Evolutionary conservation across 768 basidiomycete species (phyloP), one percentile per base, ranked within the genome.

Genomic region (Pleurotus platypus): DNA sequence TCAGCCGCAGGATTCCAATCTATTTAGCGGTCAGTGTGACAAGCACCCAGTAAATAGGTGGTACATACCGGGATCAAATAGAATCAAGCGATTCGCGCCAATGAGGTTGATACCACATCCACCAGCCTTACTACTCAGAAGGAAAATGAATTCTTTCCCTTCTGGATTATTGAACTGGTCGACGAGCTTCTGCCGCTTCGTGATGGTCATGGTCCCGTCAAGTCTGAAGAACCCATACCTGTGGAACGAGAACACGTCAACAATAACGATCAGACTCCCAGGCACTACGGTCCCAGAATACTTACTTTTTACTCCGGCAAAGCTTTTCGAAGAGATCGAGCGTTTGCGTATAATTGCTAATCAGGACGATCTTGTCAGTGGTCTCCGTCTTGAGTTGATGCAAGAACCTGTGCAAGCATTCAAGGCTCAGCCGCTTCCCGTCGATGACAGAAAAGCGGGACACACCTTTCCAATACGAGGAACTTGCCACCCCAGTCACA

Each of bases 1-100:
- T 99, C 96, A 24, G 95, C 93, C 8, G 96, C 96, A 22, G 95
- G 95, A 65, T 98, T 98, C 95, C 95, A 98, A 67, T 98, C 95
- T 94, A 58, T n/a, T 18, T 35, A 7, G 43, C 18, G 22, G 49
- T 37, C 66, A 37, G 46, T 49, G 15, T 38, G 38, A 20, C 27
- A 18, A 40, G n/a, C 24, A 35, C 4, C 7, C n/a, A 39, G n/a
- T 49, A 18, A 6, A 27, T 15, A 35, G 5, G 46, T 58, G 24
- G 5, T 11, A 64, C 79, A 27, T 66, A 92, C 91, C 92, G 46
- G 94, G 94, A 70, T 98, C 94, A 63, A 97, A 98, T 11, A 98
- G 75, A 55, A 98, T 94, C n/a, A 96, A 79, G 35, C 95, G 84
- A 68, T 97, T 97, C 6, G 94, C 94, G 12, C 95, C 94, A 64